Base-by-base conservation (phyloP, 1,284 basidiomycete species). In the Coniferiporia sulphurascens region DNA sequence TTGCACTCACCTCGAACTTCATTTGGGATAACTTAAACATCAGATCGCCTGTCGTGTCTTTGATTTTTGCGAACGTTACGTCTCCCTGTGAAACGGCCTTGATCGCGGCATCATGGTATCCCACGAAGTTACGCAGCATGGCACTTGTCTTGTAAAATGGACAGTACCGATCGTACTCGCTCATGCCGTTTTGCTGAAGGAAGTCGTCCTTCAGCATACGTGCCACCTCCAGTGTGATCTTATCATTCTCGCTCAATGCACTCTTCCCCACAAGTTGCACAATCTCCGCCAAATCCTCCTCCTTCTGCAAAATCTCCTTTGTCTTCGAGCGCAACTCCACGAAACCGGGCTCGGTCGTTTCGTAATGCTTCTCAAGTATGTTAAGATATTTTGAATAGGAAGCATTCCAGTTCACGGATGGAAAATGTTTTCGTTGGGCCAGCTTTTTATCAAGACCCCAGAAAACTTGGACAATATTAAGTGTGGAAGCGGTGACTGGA, bases 301-400 rank as follows among this genome's bases (percentile, higher is more conserved):
- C 97, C 78, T 99, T 98, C 74, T 99, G 97, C 63, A 99, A 76
- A 65, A 99, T 95, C 76, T 95, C 93, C 76, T 97, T 98, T 56
- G 94, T 93, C 67, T 88, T 89, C 60, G 87, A 89, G 56, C 97
- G 93, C 63, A 95, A 79, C 66, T 95, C 89, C 55, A 98, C 85
- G 73, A 99, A 99, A 44, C 94, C 96, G 1, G 95, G 92, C 70
- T 94, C 88, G 52, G 87, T 86, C 60, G 83, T 79, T 74, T 98
- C 94, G 75, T 98, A 99, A 75, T 95, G 90, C 1, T 91, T 84
- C 72, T 98, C 95, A 55, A 99, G 86, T 6, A 96, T 87, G 71
- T 95, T 95, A 66, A 92, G 91, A 78, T 99, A 99, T 74, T 99
- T 99, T 57, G 96, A 99, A 76, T 99, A 99, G 6, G 97, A 99